phyloP scores from a whole-genome alignment of 768 basidiomycete species.

The Leccinellum rugosiceps region DNA sequence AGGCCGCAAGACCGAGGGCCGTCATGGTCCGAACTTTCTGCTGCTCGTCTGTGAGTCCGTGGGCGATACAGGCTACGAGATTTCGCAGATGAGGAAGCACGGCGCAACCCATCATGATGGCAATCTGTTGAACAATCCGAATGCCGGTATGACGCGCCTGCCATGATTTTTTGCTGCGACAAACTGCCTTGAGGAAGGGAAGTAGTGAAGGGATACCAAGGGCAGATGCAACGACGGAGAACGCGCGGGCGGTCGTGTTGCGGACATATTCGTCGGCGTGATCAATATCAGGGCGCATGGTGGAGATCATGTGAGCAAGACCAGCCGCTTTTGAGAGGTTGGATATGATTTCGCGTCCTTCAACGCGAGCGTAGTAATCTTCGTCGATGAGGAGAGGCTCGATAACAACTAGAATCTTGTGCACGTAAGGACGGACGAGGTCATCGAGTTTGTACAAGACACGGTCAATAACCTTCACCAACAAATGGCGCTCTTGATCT shows the following conservation, averaged over 20 bases:
- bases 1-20: slow-evolving; percentile 75
- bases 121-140: slow-evolving; percentile 98
- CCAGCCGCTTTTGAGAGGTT: slow-evolving; percentile 98
- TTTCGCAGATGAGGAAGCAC: slow-evolving; percentile 96
- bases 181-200: slow-evolving; percentile 97
- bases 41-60: slow-evolving; percentile 73
- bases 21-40: slow-evolving; percentile 83
- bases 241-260: slow-evolving; percentile 97
- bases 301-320: slow-evolving; percentile 99
- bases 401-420: slow-evolving; percentile 99
- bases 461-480: slow-evolving; percentile 99
- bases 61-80: slow-evolving; percentile 92
- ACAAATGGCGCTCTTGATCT: slow-evolving; percentile 95
- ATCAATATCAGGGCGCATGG: slow-evolving; percentile 99
- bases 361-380: slow-evolving; percentile 94
- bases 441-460: slow-evolving; percentile 99
- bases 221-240: slow-evolving; percentile 98
- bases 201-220: slow-evolving; percentile 96
- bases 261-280: slow-evolving; percentile 99
- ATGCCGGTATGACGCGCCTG: slow-evolving; percentile 99
- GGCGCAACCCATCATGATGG: slow-evolving; percentile 99
- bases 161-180: slow-evolving; percentile 99
- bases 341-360: slow-evolving; percentile 98
- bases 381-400: slow-evolving; percentile 98
- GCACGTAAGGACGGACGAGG: slow-evolving; percentile 96